Evolutionary conservation across 495 filamentous ascomycete species (phyloP).

Genomic region (Bombardia bombarda): DNA sequence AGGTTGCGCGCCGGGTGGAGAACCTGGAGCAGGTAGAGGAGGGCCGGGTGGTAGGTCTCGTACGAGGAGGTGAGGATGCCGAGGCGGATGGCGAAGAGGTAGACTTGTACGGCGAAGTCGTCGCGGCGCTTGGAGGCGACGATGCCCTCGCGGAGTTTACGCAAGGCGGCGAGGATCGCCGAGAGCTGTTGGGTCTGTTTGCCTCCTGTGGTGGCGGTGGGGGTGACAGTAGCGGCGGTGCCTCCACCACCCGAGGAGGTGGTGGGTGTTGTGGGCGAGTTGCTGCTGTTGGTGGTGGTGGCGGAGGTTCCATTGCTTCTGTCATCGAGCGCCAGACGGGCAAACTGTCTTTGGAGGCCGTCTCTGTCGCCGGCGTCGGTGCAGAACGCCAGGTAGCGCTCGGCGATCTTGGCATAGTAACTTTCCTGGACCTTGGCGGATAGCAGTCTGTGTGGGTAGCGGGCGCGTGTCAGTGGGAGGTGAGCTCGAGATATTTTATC

Average conservation of each 20-base stretch:
- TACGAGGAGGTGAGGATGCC: constrained; percentile 69
- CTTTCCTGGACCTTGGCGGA: constrained; percentile 66
- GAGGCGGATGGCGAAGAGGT: constrained; percentile 74
- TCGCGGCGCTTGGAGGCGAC: constrained; percentile 63
- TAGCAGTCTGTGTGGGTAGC: constrained; percentile 52
- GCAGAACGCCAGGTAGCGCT: constrained; percentile 83
- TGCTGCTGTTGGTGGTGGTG: constrained; percentile 4
- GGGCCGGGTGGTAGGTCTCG: constrained; percentile 84
- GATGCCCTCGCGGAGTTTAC: constrained; percentile 86
- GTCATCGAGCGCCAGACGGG: constrained; percentile 46
- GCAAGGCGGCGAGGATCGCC: constrained; percentile 59
- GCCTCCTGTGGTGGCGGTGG: neutral
- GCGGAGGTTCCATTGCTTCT: constrained; percentile 2
- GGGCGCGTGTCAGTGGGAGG: too few species aligned
- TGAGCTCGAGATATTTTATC: too few species aligned
- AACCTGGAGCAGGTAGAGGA: constrained; percentile 64
- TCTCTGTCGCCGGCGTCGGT: constrained; percentile 55
- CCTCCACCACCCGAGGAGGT: neutral
- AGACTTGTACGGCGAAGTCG: constrained; percentile 59
- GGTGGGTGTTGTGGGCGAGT: constrained; percentile 9
- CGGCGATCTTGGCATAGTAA: constrained; percentile 79
- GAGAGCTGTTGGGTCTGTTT: constrained; percentile 29
- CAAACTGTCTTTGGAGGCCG: constrained; percentile 65
- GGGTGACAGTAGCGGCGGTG: constrained; percentile 1
- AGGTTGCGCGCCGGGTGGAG: constrained; percentile 62